phyloP scores from a whole-genome alignment of 805 yeast species.

The Monosporozyma aquatica region DNA sequence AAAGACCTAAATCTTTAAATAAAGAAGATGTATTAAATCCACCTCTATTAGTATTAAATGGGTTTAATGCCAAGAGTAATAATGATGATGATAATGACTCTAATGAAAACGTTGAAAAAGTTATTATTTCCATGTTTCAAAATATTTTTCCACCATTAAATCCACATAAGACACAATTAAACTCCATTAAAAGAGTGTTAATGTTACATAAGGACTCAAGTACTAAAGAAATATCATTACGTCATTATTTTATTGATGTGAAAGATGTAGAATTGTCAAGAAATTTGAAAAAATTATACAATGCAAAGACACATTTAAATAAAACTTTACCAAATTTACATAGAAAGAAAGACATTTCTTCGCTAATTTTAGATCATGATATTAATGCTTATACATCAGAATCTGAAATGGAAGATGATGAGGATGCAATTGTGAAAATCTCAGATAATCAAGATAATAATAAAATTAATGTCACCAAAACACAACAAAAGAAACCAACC shows the following conservation, averaged over 20 bases:
- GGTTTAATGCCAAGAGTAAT: slow-evolving; percentile 41
- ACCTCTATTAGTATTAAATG: slow-evolving; percentile 86
- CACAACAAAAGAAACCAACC: slow-evolving; percentile 14
- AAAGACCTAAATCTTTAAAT: slow-evolving; percentile 69
- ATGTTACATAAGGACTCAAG: slow-evolving; percentile 66
- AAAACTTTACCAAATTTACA: slow-evolving; percentile 64
- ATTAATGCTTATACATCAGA: slow-evolving; percentile 75
- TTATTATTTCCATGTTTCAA: slow-evolving; percentile 83
- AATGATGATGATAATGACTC: slow-evolving; percentile 7
- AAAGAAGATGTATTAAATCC: slow-evolving; percentile 67
- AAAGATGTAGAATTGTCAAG: slow-evolving; percentile 70
- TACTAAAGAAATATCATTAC: slow-evolving; percentile 66
- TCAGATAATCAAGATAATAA: slow-evolving; percentile 23
- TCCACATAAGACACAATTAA: slow-evolving; percentile 70
- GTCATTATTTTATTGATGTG: slow-evolving; percentile 86
- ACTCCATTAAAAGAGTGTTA: slow-evolving; percentile 72
- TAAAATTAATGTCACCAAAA: slow-evolving; percentile 8
- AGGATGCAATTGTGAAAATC: slow-evolving; percentile 76
- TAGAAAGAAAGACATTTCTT: slow-evolving; percentile 66
- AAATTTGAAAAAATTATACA: slow-evolving; percentile 62
- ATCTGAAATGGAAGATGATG: slow-evolving; percentile 92
- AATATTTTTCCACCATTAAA: slow-evolving; percentile 92
- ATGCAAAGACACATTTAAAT: slow-evolving; percentile 48
- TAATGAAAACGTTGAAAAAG: slow-evolving; percentile 57
- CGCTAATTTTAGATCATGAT: slow-evolving; percentile 72